Percentiles rank a stretch among this genome's conserved stretches.
Conservation (phyloP, 805 yeast genomes). For the Ogataea salicorniae region DNA sequence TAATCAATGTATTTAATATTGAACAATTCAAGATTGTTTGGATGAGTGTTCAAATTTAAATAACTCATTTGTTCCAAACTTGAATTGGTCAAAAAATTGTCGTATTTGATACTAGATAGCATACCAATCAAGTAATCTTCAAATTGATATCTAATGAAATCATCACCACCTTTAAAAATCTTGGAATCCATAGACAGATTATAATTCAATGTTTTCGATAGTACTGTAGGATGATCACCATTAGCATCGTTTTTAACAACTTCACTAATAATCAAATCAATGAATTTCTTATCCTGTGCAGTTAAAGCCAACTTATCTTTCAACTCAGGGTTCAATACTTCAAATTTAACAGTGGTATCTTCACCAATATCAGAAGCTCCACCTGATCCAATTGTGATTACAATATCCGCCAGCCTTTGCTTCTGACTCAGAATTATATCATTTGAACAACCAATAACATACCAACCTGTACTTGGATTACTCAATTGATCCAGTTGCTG, state of each 20-base stretch:
- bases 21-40: constrained; percentile 22
- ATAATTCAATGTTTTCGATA: constrained; percentile 23
- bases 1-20: constrained; percentile 36
- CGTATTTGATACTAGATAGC: constrained; percentile 65
- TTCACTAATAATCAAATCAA: constrained; percentile 47
- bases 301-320: constrained; percentile 42
- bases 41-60: constrained; percentile 16
- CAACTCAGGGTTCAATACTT: constrained; percentile 40
- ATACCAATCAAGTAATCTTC: constrained; percentile 85
- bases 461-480: constrained; percentile 52
- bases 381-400: constrained; percentile 59
- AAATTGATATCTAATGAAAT: constrained; percentile 78
- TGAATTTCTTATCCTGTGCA: constrained; percentile 69
- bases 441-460: constrained; percentile 83
- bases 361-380: constrained; percentile 20
- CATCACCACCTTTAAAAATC: constrained; percentile 68
- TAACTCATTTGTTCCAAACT: constrained; percentile 21
- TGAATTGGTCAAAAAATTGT: constrained; percentile 43
- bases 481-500: constrained; percentile 80
- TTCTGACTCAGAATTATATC: constrained; percentile 68
- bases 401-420: constrained; percentile 56
- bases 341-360: constrained; percentile 30
- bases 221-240: constrained; percentile 30
- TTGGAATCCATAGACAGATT: constrained; percentile 37
- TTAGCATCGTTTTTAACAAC: constrained; percentile 37